Conservation (phyloP, 2,329 filamentous ascomycete genomes). For the Trichophyton rubrum region DNA sequence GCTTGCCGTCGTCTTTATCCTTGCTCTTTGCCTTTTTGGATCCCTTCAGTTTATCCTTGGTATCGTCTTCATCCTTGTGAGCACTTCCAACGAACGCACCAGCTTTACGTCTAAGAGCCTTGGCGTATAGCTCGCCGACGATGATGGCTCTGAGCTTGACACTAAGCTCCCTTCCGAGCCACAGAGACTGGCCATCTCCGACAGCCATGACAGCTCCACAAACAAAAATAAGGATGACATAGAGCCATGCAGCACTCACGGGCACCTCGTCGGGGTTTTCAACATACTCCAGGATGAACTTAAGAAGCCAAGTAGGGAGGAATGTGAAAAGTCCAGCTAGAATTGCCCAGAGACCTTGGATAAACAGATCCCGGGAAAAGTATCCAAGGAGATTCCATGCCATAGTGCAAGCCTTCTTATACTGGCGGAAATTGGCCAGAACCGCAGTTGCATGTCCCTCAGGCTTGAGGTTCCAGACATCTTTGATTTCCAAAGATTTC, state of each 20-base stretch:
- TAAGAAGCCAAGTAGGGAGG: slow-evolving; percentile 77
- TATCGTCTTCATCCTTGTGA: neutral
- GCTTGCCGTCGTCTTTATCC: slow-evolving; percentile 15
- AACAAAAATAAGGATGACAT: slow-evolving; percentile 77
- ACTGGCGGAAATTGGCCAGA: slow-evolving; percentile 67
- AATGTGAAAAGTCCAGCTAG: slow-evolving; percentile 77
- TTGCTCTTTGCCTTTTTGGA: slow-evolving; percentile 19
- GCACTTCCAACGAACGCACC: slow-evolving; percentile 63
- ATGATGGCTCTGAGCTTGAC: slow-evolving; percentile 88
- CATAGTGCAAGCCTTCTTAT: slow-evolving; percentile 68
- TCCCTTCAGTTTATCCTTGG: slow-evolving; percentile 22
- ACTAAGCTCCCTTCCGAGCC: slow-evolving; percentile 88
- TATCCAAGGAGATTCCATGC: slow-evolving; percentile 71
- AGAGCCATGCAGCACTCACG: slow-evolving; percentile 84
- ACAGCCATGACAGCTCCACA: slow-evolving; percentile 72
- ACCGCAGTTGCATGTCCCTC: slow-evolving; percentile 78
- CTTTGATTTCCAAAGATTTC: slow-evolving; percentile 64
- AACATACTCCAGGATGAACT: slow-evolving; percentile 87
- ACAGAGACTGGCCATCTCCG: slow-evolving; percentile 73
- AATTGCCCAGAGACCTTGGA: slow-evolving; percentile 69
- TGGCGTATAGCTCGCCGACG: slow-evolving; percentile 93
- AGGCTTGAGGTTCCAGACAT: slow-evolving; percentile 84
- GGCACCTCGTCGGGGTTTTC: slow-evolving; percentile 66
- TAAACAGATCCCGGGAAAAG: slow-evolving; percentile 63
- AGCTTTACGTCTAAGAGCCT: slow-evolving; percentile 82